phyloP scores from a whole-genome alignment of 1,139 yeast species.

The Petasospora fabianii region DNA sequence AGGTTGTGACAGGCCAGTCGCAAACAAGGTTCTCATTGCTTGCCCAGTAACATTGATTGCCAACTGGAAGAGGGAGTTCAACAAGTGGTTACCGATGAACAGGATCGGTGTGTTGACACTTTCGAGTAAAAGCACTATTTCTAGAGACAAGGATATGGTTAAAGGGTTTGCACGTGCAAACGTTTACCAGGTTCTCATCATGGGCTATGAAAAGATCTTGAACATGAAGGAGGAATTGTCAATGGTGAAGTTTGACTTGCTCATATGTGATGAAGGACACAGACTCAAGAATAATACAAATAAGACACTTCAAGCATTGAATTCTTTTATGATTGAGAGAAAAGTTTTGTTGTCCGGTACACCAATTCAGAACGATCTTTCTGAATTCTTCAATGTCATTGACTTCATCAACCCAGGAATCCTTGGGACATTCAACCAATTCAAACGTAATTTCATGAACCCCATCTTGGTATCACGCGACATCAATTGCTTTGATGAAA shows the following conservation, averaged over 20 bases:
- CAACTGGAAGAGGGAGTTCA: constrained; percentile 88
- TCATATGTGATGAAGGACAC: constrained; percentile 96
- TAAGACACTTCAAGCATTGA: constrained; percentile 64
- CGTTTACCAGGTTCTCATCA: constrained; percentile 77
- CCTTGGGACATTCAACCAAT: constrained; percentile 59
- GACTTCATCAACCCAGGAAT: constrained; percentile 84
- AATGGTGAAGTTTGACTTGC: constrained; percentile 55
- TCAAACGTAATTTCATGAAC: constrained; percentile 60
- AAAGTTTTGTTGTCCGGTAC: constrained; percentile 82
- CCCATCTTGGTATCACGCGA: constrained; percentile 80
- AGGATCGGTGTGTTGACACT: constrained; percentile 48
- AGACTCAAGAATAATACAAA: constrained; percentile 68
- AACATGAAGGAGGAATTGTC: constrained; percentile 52
- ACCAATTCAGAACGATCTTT: constrained; percentile 89
- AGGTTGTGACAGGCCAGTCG: constrained; percentile 32
- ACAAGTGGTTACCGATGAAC: constrained; percentile 79
- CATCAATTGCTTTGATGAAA: constrained; percentile 55
- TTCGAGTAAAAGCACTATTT: constrained; percentile 40
- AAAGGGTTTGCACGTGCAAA: constrained; percentile 59
- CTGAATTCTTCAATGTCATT: constrained; percentile 76
- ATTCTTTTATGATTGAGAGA: constrained; percentile 49
- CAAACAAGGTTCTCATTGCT: constrained; percentile 65
- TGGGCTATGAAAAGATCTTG: constrained; percentile 83
- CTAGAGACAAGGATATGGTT: constrained; percentile 57
- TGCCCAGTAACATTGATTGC: constrained; percentile 89